Conservation (phyloP, 2,329 filamentous ascomycete genomes). For the Onygena corvina region DNA sequence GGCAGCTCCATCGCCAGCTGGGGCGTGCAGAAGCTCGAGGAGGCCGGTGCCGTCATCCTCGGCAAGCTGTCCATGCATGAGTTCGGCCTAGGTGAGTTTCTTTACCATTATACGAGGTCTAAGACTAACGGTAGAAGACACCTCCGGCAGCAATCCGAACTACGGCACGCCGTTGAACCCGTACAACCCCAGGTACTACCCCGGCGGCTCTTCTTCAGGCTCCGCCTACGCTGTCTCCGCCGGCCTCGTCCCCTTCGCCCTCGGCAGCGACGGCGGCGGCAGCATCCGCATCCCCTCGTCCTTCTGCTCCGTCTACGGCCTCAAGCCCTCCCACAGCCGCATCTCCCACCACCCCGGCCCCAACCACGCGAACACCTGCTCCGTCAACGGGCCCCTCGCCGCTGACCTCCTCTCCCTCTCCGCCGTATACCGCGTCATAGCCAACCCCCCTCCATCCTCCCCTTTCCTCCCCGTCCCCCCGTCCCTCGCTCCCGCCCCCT, state of each 20-base stretch:
- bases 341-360: conserved; percentile 39
- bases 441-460: conserved; percentile 50
- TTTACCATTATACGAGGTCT: background rate
- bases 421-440: conserved; percentile 62
- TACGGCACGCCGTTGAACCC: conserved; percentile 63
- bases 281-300: conserved; percentile 11
- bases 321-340: conserved; percentile 10
- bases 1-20: conserved; percentile 44
- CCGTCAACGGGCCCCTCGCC: conserved; percentile 58
- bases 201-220: conserved; percentile 62
- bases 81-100: conserved; percentile 46
- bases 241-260: conserved; percentile 47
- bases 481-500: conserved; percentile 29
- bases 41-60: conserved; percentile 56
- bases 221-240: conserved; percentile 53
- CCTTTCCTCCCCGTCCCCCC: conserved; percentile 38
- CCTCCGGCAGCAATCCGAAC: conserved; percentile 58
- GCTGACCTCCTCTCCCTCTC: conserved; percentile 59
- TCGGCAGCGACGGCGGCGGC: conserved; percentile 11
- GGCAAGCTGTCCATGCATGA: conserved; percentile 68
- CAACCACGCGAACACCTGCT: conserved; percentile 46
- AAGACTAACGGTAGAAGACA: conserved; percentile 36
- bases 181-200: conserved; percentile 58
- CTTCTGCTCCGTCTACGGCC: conserved; percentile 12
- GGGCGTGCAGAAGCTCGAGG: conserved; percentile 53